Evolutionary conservation across 1,284 basidiomycete species (phyloP).

Genomic region (Trametes hirsuta): DNA sequence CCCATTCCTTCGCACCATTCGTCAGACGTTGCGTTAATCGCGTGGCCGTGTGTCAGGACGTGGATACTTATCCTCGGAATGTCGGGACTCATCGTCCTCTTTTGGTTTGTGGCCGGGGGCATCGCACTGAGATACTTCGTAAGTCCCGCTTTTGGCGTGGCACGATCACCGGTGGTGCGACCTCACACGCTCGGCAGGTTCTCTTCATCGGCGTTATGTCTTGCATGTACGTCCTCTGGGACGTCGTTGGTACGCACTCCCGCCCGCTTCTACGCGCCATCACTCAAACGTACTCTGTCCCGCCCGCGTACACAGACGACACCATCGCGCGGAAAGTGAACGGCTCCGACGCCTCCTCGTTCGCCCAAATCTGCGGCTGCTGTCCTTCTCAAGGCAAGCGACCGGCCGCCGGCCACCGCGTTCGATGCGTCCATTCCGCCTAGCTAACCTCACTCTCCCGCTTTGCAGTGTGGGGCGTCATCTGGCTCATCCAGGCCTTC

Average conservation of each 20-base stretch:
- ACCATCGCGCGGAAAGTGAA: slow-evolving; percentile 91
- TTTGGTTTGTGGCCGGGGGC: slow-evolving; percentile 84
- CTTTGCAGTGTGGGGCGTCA: slow-evolving; percentile 76
- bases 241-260: slow-evolving; percentile 69
- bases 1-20: not conserved
- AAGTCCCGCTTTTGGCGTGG: slow-evolving; percentile 30
- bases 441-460: not conserved
- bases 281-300: not conserved
- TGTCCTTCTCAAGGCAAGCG: slow-evolving; percentile 67
- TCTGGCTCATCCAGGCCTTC: slow-evolving; percentile 87
- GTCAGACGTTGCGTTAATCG: not conserved
- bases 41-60: slow-evolving; percentile 46
- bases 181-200: slow-evolving; percentile 51
- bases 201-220: slow-evolving; percentile 97
- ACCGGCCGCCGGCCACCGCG: slow-evolving; percentile 6
- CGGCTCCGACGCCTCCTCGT: slow-evolving; percentile 88
- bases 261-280: not conserved
- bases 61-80: slow-evolving; percentile 79
- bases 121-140: slow-evolving; percentile 77
- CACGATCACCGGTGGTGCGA: slow-evolving; percentile 9
- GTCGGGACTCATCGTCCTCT: slow-evolving; percentile 73
- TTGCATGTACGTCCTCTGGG: slow-evolving; percentile 86
- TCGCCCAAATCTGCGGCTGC: slow-evolving; percentile 86
- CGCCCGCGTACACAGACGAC: slow-evolving; percentile 60
- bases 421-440: not conserved